Conservation (phyloP, 2,329 filamentous ascomycete genomes). For the Aspergillus tanneri region DNA sequence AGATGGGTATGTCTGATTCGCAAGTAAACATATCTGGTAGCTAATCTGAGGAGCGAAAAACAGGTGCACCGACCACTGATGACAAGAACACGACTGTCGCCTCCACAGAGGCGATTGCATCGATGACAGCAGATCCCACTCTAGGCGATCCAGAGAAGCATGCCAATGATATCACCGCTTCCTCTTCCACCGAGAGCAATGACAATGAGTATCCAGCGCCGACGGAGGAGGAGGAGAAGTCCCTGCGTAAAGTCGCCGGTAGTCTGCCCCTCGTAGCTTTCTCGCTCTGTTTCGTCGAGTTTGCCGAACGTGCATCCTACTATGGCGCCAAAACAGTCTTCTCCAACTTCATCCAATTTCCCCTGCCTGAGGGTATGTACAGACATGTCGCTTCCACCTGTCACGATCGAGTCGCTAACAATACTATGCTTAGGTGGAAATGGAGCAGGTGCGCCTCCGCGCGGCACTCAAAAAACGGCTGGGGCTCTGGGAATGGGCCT, state of each 20-base stretch:
- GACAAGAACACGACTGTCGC: neutral
- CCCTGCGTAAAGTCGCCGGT: conserved; percentile 52
- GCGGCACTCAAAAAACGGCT: conserved; percentile 46
- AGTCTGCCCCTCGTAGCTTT: conserved; percentile 55
- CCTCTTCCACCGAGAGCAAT: conserved; percentile 3
- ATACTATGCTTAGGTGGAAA: conserved; percentile 33
- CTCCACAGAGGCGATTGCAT: neutral
- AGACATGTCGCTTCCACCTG: conserved; percentile 46
- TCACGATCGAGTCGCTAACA: accelerated
- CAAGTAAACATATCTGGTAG: neutral
- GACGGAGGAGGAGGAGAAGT: conserved; percentile 49
- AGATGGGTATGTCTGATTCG: neutral
- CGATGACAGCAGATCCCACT: neutral
- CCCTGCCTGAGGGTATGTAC: conserved; percentile 52
- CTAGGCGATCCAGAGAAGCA: conserved; percentile 2
- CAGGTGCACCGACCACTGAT: neutral
- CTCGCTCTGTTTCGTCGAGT: conserved; percentile 59
- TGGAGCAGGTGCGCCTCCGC: conserved; percentile 38
- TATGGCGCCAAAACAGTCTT: conserved; percentile 58
- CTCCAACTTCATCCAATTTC: conserved; percentile 62
- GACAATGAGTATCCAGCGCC: conserved; percentile 38
- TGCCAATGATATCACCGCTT: neutral
- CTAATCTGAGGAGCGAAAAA: neutral
- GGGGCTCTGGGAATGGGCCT: conserved; percentile 62
- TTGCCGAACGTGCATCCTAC: conserved; percentile 62